Evolutionary conservation across 148 eudicot genomes (phyloP).

Genomic region (Chenopodium formosanum): DNA sequence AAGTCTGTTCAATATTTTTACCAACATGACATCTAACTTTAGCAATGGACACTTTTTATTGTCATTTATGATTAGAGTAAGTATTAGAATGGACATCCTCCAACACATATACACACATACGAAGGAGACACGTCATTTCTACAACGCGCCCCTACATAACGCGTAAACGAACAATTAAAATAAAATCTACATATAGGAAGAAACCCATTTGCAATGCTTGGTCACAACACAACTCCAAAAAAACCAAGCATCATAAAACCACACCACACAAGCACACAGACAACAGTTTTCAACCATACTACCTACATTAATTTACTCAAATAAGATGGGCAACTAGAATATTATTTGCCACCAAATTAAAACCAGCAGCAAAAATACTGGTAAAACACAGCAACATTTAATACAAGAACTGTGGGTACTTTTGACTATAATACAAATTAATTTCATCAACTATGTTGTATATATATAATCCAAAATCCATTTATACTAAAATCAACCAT

Average conservation of each 20-base stretch:
- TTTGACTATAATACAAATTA: not conserved
- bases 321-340: not conserved
- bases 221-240: too few relatives aligned
- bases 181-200: too few relatives aligned
- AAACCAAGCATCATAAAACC: not conserved
- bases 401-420: not conserved
- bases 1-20: too few relatives aligned
- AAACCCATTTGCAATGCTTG: too few relatives aligned
- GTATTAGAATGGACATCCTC: too few relatives aligned
- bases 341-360: not conserved
- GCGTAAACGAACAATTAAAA: too few relatives aligned
- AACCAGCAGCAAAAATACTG: slow-evolving; percentile 10
- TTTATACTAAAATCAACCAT: not conserved
- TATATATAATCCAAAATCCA: not conserved
- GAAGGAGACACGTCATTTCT: too few relatives aligned
- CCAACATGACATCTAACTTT: too few relatives aligned
- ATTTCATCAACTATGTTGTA: not conserved
- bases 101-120: too few relatives aligned
- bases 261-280: not conserved
- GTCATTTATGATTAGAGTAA: too few relatives aligned
- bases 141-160: too few relatives aligned
- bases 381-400: not conserved
- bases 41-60: too few relatives aligned
- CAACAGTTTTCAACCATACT: not conserved
- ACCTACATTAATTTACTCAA: not conserved